phyloP scores from a whole-genome alignment of 2,329 filamentous ascomycete species.

The Bipolaris zeicola region DNA sequence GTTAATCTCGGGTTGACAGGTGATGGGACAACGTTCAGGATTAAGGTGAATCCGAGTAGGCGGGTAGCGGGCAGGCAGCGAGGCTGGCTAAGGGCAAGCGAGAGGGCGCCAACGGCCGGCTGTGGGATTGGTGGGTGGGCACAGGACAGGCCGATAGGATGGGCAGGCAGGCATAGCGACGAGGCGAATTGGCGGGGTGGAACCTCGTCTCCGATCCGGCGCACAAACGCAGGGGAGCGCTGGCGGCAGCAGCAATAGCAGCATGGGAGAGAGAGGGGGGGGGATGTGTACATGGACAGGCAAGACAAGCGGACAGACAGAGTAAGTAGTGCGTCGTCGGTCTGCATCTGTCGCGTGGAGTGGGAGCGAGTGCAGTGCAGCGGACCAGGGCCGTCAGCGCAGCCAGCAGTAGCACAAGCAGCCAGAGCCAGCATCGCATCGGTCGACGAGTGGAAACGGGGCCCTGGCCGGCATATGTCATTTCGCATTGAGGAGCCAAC shows the following conservation, averaged over 20 bases:
- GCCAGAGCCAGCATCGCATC: slow-evolving; percentile 10
- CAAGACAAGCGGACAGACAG: slow-evolving; percentile 23
- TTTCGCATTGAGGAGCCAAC: slow-evolving; percentile 37
- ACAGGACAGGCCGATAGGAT: too few species aligned
- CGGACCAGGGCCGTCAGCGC: slow-evolving; percentile 16
- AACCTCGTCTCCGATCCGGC: slow-evolving; percentile 32
- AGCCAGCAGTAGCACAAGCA: not conserved
- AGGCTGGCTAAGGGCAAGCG: slow-evolving; percentile 33
- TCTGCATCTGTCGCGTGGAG: slow-evolving; percentile 23
- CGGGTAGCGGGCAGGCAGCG: slow-evolving; percentile 30
- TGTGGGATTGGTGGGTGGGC: slow-evolving; percentile 36
- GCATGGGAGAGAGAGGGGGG: too few species aligned
- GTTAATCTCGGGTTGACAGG: slow-evolving; percentile 47
- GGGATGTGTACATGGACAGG: slow-evolving; percentile 15
- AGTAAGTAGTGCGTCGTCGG: not conserved
- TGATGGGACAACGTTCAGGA: slow-evolving; percentile 25
- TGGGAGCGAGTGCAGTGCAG: slow-evolving; percentile 3
- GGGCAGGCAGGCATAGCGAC: slow-evolving; percentile 9
- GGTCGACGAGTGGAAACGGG: slow-evolving; percentile 26
- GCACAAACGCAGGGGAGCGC: slow-evolving; percentile 37
- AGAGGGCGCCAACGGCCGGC: slow-evolving; percentile 41
- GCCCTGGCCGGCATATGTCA: slow-evolving; percentile 36
- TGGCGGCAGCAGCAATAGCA: slow-evolving; percentile 15
- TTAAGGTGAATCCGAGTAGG: slow-evolving; percentile 30
- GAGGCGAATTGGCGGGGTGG: slow-evolving; percentile 31